Conservation (phyloP, 768 basidiomycete species). For the Leccinum sublutescens region DNA sequence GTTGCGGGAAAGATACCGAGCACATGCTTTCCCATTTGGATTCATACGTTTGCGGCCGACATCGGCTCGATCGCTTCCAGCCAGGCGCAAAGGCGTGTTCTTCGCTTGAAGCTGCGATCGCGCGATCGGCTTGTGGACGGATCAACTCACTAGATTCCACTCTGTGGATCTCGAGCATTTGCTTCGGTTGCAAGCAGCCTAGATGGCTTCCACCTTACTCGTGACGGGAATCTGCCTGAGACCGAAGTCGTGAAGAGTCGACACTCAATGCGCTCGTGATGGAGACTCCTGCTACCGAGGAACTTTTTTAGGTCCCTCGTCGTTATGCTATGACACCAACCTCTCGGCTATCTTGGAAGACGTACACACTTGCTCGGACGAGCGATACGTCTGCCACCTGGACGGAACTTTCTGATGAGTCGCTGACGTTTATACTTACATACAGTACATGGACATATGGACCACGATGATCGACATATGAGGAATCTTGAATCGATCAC, state of each 20-base stretch:
- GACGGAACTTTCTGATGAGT: not conserved
- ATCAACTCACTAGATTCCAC: not conserved
- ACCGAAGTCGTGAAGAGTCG: not conserved
- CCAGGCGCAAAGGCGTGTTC: no score
- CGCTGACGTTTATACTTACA: not conserved
- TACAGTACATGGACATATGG: not conserved
- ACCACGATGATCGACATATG: not conserved
- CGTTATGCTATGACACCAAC: not conserved
- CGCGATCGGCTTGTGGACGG: not conserved
- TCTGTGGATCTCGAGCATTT: not conserved
- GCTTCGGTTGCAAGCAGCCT: not conserved
- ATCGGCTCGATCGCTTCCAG: not conserved
- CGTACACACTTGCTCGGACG: not conserved
- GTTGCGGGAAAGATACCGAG: not conserved
- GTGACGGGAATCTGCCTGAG: not conserved
- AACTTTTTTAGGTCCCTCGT: not conserved
- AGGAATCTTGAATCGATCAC: not conserved
- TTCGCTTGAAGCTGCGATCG: not conserved
- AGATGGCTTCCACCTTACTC: not conserved
- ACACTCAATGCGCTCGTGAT: not conserved
- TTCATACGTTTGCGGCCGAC: not conserved
- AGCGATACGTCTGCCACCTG: not conserved
- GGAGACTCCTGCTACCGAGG: not conserved
- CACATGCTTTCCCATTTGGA: no score
- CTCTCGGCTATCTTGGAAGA: not conserved